Evolutionary conservation across 2,329 filamentous ascomycete genomes (phyloP), one percentile per base, ranked within the genome.

Genomic region (Botrytis elliptica): DNA sequence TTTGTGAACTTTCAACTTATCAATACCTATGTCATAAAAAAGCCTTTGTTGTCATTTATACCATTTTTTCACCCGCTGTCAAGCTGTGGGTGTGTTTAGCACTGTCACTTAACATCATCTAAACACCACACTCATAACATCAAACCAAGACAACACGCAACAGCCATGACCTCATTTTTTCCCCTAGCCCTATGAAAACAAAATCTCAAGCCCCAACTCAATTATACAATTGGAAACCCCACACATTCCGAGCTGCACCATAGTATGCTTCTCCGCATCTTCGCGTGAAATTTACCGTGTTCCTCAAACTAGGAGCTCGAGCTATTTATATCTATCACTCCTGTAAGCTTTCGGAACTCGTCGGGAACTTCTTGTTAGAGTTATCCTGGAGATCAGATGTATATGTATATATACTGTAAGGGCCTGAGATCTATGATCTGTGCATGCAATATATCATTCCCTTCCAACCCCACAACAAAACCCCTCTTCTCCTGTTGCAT

Each of bases 211-310:
- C 6, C n/a, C 1, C 3, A 57, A 29, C 14, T 18, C 52, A 57
- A 9, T 29, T 3, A 16, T 8, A 6, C n/a, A 18, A 3, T 18
- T 57, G 1, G 14, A 4, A 29, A 18, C 6, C 14, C 14, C 14
- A 57, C 14, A 16, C 6, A n/a, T 16, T 29, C 16, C 52, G 16
- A 29, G 7, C n/a, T 9, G 4, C 12, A n/a, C 0, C 49, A 14
- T n/a, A 52, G 3, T 25, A 7, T 52, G 49, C 25, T 12, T 25
- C 0, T 4, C 4, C 1, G 22, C 9, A 49, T 12, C 9, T 1
- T 49, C 22, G 12, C 3, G 25, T 1, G 1, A 52, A n/a, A 7
- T 16, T 0, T n/a, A 0, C 25, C 0, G 49, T n/a, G 5, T 52
- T 52, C 12, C 12, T 16, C 49, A n/a, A 52, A 1, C 4, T 16